Base-by-base conservation (phyloP, 495 filamentous ascomycete genomes). In the Pyrenopolyporus hunteri region DNA sequence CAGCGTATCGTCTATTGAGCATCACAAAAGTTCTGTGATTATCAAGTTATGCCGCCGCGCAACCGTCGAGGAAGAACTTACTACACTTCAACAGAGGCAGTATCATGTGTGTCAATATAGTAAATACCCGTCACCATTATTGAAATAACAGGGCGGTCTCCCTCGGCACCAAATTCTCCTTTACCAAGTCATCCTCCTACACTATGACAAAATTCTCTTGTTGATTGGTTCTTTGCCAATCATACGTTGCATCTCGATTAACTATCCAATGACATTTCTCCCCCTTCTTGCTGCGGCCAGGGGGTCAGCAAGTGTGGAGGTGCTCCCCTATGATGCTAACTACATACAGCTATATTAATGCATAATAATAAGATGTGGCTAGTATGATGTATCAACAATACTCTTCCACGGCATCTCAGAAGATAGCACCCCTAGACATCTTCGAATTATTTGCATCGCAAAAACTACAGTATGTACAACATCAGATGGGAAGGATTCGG, bases 231-330 rank as follows among this genome's bases (percentile, higher is more conserved):
- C 49, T 51, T 23, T 25, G 20, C 28, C 45, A 57, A 53, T 61
- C 63, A 53, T 36, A 66, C 63, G 63, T 66, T 66, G 57, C 57
- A 66, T 66, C 46, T 48, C 42, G 26, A 4, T 39, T 52, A 22
- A n/a, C 8, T 26, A n/a, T 37, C 56, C 51, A 59, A 59, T 56
- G 50, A 56, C 51, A 13, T 42, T 51, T 23, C 39, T 26, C 31
- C 26, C 35, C 39, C 35, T 14, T 29, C 31, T 35, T 31, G 39
- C 46, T 63, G 47, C 47, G 48, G 42, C 32, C 37, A 44, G 36
- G 37, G n/a, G n/a, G n/a, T n/a, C 45, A 56, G 45, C 46, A 23
- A 52, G 31, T 63, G 60, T 52, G 60, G 55, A 56, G 55, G 55
- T 43, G 28, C 40, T 20, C 50, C 44, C 45, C 23, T 47, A 6